These are phyloP conservation scores for Cucurbitaria berberidis DNA, from an alignment of 2,329 filamentous ascomycete genomes.

Conservation along the genomic window DNA sequence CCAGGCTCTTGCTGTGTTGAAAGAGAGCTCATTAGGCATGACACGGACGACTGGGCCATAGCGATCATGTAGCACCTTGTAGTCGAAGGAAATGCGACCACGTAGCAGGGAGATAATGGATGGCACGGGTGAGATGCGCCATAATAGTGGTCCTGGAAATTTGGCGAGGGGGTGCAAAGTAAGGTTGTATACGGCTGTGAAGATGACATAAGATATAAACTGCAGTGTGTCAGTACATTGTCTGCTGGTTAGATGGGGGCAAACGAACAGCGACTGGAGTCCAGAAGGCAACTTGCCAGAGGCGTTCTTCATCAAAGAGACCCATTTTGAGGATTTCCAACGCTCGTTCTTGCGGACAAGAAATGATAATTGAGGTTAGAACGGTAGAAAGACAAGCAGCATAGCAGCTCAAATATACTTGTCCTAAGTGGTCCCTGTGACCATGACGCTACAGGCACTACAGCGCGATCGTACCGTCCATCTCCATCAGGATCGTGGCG, in stretches of 20 bases:
- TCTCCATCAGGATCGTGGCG: conserved; percentile 11
- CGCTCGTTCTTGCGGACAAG: background rate
- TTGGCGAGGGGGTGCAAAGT: conserved; percentile 40
- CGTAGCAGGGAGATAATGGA: conserved; percentile 34
- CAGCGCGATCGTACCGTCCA: conserved; percentile 9
- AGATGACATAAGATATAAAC: conserved; percentile 30
- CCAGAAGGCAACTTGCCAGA: conserved; percentile 30
- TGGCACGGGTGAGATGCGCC: conserved; percentile 37
- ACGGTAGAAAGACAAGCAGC: background rate
- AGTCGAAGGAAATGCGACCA: conserved; percentile 40
- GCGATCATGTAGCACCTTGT: conserved; percentile 38
- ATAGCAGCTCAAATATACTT: conserved; percentile 23
- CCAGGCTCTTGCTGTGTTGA: conserved; percentile 42
- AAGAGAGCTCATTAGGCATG: conserved; percentile 43
- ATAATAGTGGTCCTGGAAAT: conserved; percentile 39
- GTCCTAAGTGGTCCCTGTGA: conserved; percentile 23
- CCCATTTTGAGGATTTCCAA: conserved; percentile 28
- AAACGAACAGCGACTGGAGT: conserved; percentile 31
- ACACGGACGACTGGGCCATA: conserved; percentile 46
- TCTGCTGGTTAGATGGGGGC: background rate
- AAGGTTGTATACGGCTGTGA: conserved; percentile 32
- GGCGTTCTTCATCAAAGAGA: conserved; percentile 33
- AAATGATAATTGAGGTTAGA: background rate
- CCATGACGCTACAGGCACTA: conserved; percentile 18
- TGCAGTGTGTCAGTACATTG: conserved; percentile 12